These are phyloP conservation scores for Septoria petroselini DNA, from an alignment of 2,329 filamentous ascomycete species.

Conservation along the genomic window DNA sequence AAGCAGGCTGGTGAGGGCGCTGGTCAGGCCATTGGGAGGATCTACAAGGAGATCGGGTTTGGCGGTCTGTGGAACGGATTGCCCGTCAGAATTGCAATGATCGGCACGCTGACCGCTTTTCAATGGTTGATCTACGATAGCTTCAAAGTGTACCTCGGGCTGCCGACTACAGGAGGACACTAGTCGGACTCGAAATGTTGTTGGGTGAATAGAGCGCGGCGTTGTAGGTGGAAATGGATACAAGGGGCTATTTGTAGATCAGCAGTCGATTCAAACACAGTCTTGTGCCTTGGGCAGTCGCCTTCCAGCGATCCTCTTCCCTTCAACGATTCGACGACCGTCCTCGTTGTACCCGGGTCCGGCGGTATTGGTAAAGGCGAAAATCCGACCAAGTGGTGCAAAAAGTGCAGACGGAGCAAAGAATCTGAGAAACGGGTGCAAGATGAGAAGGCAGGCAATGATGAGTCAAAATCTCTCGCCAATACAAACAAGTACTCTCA, in stretches of 20 bases:
- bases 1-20: constrained; percentile 57
- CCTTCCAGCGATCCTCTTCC: too few species aligned
- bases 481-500: too few species aligned
- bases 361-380: too few species aligned
- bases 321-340: too few species aligned
- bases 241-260: not conserved
- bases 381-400: too few species aligned
- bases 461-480: too few species aligned
- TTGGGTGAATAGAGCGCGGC: not conserved
- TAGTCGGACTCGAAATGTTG: not conserved
- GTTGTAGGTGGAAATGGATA: not conserved
- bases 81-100: constrained; percentile 84
- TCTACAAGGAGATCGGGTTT: constrained; percentile 65
- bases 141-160: constrained; percentile 53
- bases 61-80: constrained; percentile 84
- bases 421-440: too few species aligned
- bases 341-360: too few species aligned
- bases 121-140: constrained; percentile 65
- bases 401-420: too few species aligned
- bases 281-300: too few species aligned
- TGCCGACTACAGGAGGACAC: constrained; percentile 75
- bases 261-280: too few species aligned
- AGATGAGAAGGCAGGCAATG: too few species aligned
- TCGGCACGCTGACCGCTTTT: constrained; percentile 69
- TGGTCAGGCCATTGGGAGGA: constrained; percentile 56